Evolutionary conservation across 306 rosid genomes (phyloP).

Genomic region (Vicia sativa): DNA sequence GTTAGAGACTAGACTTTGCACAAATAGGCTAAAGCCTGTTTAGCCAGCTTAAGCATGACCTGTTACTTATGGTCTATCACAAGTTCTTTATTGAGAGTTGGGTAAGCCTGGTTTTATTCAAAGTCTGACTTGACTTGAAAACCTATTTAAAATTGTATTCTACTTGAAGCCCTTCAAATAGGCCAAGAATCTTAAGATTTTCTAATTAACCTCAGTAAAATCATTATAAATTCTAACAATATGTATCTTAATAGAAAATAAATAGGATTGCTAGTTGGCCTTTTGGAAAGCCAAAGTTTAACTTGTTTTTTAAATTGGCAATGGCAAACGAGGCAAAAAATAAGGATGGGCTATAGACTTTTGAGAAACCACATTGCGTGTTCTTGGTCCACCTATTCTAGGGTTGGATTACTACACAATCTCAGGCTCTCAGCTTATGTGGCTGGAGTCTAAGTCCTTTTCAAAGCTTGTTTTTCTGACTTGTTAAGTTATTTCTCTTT

Average conservation of each 20-base stretch:
- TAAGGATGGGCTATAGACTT: neutral
- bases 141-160: neutral
- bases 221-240: neutral
- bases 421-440: conserved; percentile 28
- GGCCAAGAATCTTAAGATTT: conserved; percentile 1
- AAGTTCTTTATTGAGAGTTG: neutral
- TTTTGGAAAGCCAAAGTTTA: neutral
- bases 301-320: conserved; percentile 1
- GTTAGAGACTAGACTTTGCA: neutral
- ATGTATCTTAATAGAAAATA: neutral
- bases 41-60: neutral
- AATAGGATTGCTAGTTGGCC: conserved; percentile 1
- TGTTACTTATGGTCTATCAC: neutral
- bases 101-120: neutral
- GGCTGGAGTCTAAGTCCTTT: conserved; percentile 12
- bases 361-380: neutral
- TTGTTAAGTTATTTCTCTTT: neutral
- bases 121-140: neutral
- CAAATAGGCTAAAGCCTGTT: neutral
- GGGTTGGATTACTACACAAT: neutral
- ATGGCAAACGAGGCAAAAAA: neutral
- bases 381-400: neutral
- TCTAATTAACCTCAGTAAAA: conserved; percentile 6
- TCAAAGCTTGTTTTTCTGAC: conserved; percentile 8
- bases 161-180: neutral